Base-by-base conservation (phyloP, 306 rosid genomes). In the Leucaena leucocephala region DNA sequence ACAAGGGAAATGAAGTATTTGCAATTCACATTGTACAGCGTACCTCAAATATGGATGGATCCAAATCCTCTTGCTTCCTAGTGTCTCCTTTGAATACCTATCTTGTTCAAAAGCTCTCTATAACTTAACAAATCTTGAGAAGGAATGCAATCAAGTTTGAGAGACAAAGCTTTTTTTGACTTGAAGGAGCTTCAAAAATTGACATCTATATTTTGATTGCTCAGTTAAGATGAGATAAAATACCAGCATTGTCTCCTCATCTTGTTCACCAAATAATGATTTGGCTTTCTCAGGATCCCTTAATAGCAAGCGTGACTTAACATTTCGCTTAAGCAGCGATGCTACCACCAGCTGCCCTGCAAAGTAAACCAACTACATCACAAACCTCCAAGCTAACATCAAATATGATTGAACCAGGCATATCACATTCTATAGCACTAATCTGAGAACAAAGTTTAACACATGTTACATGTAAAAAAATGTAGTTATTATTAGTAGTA, bases 301-400 rank as follows among this genome's bases (percentile, higher is more conserved):
- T 69, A 92, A 79, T 55, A 94, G 75, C 79, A 92, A 82, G 2
- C 97, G 93, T 0, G 89, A 77, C 83, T 92, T 92, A 70, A 92
- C 82, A 81, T 89, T 91, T 83, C 91, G 86, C 58, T 76, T 84
- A 65, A 94, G 91, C 93, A 92, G 75, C 5, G 98, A 90, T 61
- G 97, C 97, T 64, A 89, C 93, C 15, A 94, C 90, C 79, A 94
- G 77, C 87, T 94, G 98, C 84, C 98, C 98, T 94, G 96, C 78
- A 85, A 71, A 79, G 22, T 54, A 76, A 57, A 33, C 15, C 46
- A 77, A 77, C 39, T 62, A 39, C 65, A 59, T 85, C 65, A 84
- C 46, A 65, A 70, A 78, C 61, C 40, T 55, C 59, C 84, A 85
- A 80, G 74, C 69, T 62, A 40, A 80, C 35, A 48, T 17, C 67